Evolutionary conservation across 805 yeast species (phyloP).

Genomic region (Lipomyces orientalis): DNA sequence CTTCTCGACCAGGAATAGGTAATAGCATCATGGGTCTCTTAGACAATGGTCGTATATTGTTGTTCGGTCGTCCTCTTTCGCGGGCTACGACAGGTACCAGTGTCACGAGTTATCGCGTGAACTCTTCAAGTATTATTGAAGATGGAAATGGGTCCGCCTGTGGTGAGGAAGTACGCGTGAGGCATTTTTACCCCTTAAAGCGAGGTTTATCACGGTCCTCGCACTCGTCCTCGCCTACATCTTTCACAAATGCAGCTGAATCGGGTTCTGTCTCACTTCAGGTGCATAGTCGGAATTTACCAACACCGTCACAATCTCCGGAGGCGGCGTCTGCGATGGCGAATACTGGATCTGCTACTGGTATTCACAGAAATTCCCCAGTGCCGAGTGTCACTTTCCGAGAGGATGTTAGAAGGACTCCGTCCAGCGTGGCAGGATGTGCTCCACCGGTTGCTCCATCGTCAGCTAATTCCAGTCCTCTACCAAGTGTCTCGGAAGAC

Average conservation of each 20-base stretch:
- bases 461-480: background rate
- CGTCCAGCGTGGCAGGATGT: conserved; percentile 3
- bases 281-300: background rate
- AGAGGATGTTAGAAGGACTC: conserved; percentile 21
- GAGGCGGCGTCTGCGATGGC: conserved; percentile 6
- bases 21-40: conserved; percentile 14
- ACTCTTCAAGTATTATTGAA: conserved; percentile 18
- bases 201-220: conserved; percentile 33
- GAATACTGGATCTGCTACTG: background rate
- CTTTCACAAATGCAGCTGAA: conserved; percentile 6
- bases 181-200: conserved; percentile 33
- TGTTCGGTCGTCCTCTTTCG: conserved; percentile 30
- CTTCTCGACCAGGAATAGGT: background rate
- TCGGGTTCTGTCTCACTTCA: background rate
- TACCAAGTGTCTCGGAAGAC: conserved; percentile 16
- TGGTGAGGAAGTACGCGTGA: conserved; percentile 23
- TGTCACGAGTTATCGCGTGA: conserved; percentile 33
- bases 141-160: conserved; percentile 8
- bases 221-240: conserved; percentile 31
- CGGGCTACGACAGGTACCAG: conserved; percentile 34
- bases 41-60: conserved; percentile 18
- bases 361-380: conserved; percentile 13
- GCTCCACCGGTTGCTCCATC: background rate
- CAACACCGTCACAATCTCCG: background rate
- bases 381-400: conserved; percentile 34